A percentile compares a stretch with the other conserved stretches of the same genome.
These are phyloP conservation scores for Thielaviopsis populi DNA, from an alignment of 2,329 filamentous ascomycete species.

Conservation along the genomic window DNA sequence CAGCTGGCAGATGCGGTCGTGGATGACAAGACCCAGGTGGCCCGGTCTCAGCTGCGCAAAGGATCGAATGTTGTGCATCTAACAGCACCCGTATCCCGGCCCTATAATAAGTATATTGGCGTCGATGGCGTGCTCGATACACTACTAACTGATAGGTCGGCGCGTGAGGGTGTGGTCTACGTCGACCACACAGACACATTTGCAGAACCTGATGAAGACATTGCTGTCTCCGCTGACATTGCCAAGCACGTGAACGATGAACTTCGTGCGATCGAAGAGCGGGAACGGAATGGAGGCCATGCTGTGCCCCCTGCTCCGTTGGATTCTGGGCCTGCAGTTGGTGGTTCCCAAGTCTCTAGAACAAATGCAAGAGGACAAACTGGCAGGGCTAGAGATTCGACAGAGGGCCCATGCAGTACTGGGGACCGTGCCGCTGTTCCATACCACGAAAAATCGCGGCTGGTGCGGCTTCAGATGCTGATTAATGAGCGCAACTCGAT, in stretches of 20 bases:
- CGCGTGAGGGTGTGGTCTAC: slow-evolving; percentile 6
- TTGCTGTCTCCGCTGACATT: slow-evolving; percentile 9
- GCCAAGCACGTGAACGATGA: slow-evolving; percentile 1
- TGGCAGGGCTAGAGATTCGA: not conserved
- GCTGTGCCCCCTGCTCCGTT: not conserved
- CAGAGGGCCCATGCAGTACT: not conserved
- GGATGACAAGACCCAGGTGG: slow-evolving; percentile 64
- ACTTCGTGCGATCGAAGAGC: slow-evolving; percentile 3
- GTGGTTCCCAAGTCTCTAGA: not conserved
- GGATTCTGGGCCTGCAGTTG: not conserved
- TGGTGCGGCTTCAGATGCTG: not conserved
- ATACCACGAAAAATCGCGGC: slow-evolving; percentile 2
- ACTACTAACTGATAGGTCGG: slow-evolving; percentile 27
- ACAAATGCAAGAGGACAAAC: not conserved
- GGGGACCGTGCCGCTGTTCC: not conserved
- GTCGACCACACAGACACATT: slow-evolving; percentile 15
- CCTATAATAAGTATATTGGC: slow-evolving; percentile 10
- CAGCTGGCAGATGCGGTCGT: slow-evolving; percentile 68
- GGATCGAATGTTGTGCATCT: slow-evolving; percentile 11
- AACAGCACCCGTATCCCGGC: not conserved
- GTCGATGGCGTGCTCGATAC: slow-evolving; percentile 25
- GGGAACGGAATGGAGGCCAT: not conserved
- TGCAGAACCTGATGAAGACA: slow-evolving; percentile 12
- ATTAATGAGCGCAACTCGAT: slow-evolving; percentile 6
- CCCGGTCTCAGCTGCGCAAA: slow-evolving; percentile 42